These are phyloP conservation scores for Gracilaria caudata DNA, from an alignment of 23 red algal genomes.

Conservation along the genomic window DNA sequence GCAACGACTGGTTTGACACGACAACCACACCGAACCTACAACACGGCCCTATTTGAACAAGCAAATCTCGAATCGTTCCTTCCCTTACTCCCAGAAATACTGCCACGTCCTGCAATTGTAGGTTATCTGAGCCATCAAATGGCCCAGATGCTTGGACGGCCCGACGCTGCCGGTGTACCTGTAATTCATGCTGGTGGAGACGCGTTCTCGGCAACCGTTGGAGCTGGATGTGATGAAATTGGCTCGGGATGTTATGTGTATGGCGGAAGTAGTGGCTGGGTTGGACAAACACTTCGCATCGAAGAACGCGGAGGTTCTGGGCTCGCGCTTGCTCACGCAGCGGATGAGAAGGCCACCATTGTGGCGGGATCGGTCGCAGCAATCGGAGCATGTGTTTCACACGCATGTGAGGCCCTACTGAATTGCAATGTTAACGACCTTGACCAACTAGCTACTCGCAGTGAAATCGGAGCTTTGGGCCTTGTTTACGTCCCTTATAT, in stretches of 20 bases:
- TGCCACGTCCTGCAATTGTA: conserved; percentile 45
- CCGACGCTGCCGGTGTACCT: conserved; percentile 39
- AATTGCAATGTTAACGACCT: conserved; percentile 14
- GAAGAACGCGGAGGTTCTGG: background rate
- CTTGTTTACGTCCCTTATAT: conserved; percentile 55
- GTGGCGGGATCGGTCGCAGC: conserved; percentile 33
- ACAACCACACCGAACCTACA: conserved; percentile 40
- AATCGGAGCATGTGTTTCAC: conserved; percentile 23
- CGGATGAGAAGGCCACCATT: conserved; percentile 14
- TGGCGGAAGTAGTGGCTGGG: conserved; percentile 56
- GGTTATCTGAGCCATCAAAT: conserved; percentile 31
- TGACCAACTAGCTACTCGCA: background rate
- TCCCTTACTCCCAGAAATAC: conserved; percentile 41
- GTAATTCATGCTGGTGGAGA: conserved; percentile 66
- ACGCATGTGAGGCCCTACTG: conserved; percentile 23
- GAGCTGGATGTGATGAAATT: conserved; percentile 40
- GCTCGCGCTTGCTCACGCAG: conserved; percentile 43
- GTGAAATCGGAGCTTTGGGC: conserved; percentile 39
- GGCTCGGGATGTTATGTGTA: conserved; percentile 48
- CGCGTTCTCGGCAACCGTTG: conserved; percentile 52
- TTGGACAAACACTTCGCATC: conserved; percentile 7
- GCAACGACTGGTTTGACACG: conserved; percentile 51
- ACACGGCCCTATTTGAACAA: conserved; percentile 18
- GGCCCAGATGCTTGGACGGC: conserved; percentile 25
- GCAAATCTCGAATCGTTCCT: conserved; percentile 24